These are phyloP conservation scores for Trichosporon sp. DNA, from an alignment of 1,284 basidiomycete genomes.

Conservation along the genomic window DNA sequence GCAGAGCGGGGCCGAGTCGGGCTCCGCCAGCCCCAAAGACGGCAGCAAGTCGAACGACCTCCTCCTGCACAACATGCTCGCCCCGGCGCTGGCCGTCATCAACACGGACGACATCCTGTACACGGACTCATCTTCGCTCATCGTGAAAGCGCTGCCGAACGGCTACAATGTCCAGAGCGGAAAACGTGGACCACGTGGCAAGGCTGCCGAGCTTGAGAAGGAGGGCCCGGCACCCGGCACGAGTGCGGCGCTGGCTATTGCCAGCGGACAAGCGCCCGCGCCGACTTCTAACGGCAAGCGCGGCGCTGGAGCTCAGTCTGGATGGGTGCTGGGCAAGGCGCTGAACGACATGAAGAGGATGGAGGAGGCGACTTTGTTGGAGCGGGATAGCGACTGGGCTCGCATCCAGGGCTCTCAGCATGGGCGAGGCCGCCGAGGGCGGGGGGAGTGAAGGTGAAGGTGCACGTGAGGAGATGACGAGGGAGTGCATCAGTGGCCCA, in stretches of 20 bases:
- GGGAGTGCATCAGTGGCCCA: too few species aligned
- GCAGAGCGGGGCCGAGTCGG: slow-evolving; percentile 13
- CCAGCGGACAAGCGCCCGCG: slow-evolving; percentile 26
- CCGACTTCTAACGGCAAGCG: slow-evolving; percentile 25
- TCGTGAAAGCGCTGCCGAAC: slow-evolving; percentile 34
- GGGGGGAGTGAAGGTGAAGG: slow-evolving; percentile 26
- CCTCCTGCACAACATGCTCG: slow-evolving; percentile 34
- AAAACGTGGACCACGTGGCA: slow-evolving; percentile 40
- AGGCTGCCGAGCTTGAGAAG: slow-evolving; percentile 25
- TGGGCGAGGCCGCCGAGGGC: slow-evolving; percentile 33
- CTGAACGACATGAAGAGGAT: slow-evolving; percentile 45
- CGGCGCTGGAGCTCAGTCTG: slow-evolving; percentile 32
- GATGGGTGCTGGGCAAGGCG: slow-evolving; percentile 44
- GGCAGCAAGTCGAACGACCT: slow-evolving; percentile 34
- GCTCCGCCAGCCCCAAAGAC: slow-evolving; percentile 15
- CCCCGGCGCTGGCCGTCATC: slow-evolving; percentile 37
- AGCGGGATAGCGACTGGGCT: slow-evolving; percentile 46
- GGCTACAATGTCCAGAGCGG: slow-evolving; percentile 27
- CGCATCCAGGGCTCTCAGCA: slow-evolving; percentile 39
- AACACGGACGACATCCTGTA: slow-evolving; percentile 44
- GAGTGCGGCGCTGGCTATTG: slow-evolving; percentile 34
- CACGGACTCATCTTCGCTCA: slow-evolving; percentile 37
- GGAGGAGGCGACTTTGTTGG: slow-evolving; percentile 42
- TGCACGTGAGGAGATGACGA: background rate
- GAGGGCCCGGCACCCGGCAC: slow-evolving; percentile 38